These are phyloP conservation scores for Blastocystis sp. DNA, from an alignment of 352 stramenopile species.

Conservation along the genomic window DNA sequence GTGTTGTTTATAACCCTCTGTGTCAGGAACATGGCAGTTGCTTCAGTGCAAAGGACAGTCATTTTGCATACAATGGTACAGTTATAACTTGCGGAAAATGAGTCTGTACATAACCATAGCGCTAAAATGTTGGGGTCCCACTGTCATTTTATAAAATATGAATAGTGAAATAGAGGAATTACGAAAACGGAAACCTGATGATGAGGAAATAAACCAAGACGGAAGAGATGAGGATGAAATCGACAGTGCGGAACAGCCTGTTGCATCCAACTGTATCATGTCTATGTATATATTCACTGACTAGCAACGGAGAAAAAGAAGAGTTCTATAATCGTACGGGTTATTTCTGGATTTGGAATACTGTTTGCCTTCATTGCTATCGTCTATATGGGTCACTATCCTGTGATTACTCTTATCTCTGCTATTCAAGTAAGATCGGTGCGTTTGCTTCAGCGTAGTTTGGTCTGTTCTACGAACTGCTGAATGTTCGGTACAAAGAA, in stretches of 20 bases:
- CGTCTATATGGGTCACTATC: conserved; percentile 51
- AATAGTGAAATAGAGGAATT: conserved; percentile 23
- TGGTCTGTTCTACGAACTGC: conserved; percentile 76
- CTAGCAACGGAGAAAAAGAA: conserved; percentile 54
- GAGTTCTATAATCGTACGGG: not conserved
- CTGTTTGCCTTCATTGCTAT: conserved; percentile 26
- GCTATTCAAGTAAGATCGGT: not conserved
- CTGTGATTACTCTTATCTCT: not conserved
- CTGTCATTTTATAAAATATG: not conserved
- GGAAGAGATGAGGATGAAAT: conserved; percentile 57
- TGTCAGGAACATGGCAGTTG: too few species aligned
- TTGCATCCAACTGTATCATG: not conserved
- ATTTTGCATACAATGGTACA: too few species aligned
- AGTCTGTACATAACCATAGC: not conserved
- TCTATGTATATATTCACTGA: not conserved
- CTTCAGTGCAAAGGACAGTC: too few species aligned
- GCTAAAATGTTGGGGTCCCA: not conserved
- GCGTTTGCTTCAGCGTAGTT: not conserved
- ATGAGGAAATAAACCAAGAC: not conserved
- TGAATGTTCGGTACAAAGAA: conserved; percentile 79
- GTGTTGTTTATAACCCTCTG: too few species aligned
- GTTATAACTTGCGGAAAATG: not conserved
- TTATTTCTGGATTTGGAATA: conserved; percentile 25
- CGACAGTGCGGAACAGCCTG: conserved; percentile 32
- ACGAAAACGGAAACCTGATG: not conserved